These are phyloP conservation scores for Digitaria exilis DNA, from an alignment of 202 grass and related monocot species.

Conservation along the genomic window DNA sequence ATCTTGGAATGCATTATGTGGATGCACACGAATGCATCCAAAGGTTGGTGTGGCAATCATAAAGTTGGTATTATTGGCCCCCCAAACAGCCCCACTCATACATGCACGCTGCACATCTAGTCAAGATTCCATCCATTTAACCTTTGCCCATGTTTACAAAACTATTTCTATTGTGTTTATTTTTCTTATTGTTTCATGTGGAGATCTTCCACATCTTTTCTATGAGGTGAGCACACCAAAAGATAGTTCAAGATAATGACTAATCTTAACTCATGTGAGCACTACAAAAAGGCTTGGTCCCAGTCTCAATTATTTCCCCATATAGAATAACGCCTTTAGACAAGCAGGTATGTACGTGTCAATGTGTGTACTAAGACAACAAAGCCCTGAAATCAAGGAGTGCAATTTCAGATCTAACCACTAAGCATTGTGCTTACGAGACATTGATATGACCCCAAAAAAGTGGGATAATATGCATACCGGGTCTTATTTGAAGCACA, in stretches of 20 bases:
- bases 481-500: neutral
- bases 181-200: slow-evolving; percentile 2
- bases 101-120: neutral
- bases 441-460: slow-evolving; percentile 55
- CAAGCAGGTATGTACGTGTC: slow-evolving; percentile 40
- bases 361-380: slow-evolving; percentile 53
- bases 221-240: slow-evolving; percentile 36
- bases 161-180: neutral
- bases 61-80: slow-evolving; percentile 27
- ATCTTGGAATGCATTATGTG: neutral
- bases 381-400: slow-evolving; percentile 72
- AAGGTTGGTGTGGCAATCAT: slow-evolving; percentile 39
- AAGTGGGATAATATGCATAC: neutral
- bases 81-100: slow-evolving; percentile 20
- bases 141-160: slow-evolving; percentile 23
- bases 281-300: slow-evolving; percentile 19
- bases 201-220: slow-evolving; percentile 5
- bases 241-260: slow-evolving; percentile 18
- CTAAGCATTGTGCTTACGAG: slow-evolving; percentile 46
- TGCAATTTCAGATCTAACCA: slow-evolving; percentile 42
- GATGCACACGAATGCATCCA: neutral
- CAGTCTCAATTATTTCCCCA: slow-evolving; percentile 1
- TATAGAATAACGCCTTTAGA: slow-evolving; percentile 38
- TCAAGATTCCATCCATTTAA: slow-evolving; percentile 17
- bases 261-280: slow-evolving; percentile 11